Base-by-base conservation (phyloP, 106 monocot genomes). In the Alisma plantagoaquatica region DNA sequence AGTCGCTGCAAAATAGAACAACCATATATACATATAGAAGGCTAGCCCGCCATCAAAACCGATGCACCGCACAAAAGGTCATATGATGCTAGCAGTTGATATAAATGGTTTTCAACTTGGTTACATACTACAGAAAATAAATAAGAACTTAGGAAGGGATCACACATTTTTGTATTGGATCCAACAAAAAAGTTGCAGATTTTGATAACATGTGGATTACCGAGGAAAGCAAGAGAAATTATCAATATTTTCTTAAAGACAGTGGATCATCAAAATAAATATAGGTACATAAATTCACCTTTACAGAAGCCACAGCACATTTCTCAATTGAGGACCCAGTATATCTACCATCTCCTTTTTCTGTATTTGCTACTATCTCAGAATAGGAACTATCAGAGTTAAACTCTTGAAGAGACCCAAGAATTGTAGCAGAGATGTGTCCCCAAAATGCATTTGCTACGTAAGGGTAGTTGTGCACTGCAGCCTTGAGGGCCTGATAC, bases 401-500 rank as follows among this genome's bases (percentile, higher is more conserved):
- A 46, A 45, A 50, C 31, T 44, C 55, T 41, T 59, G 48, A 41
- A 81, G 30, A 24, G 70, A 69, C 31, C 58, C 57, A 29, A 66
- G 56, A 58, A 75, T 61, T 65, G 31, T 54, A 65, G 60, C 68
- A 20, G 72, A 78, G 28, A 91, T 49, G 49, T 57, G 52, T 25
- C 56, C 65, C 91, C 91, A 91, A 10, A 51, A 68, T 62, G 27
- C 31, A 45, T 29, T 68, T 43, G 60, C 55, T 59, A 65, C 38
- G 42, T 53, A 65, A 25, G 91, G 91, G 29, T 91, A 91, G 38
- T 78, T 84, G 69, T 91, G 91, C n/a, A 51, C 61, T 44, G 70
- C 57, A 42, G 63, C 77, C 67, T 62, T 77, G 41, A 91, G 60
- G 27, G 65, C 84, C 91, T 91, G 66, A 29, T 66, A 62, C 35